Percentiles rank a stretch among this genome's conserved stretches.
phyloP scores from a whole-genome alignment of 2,329 filamentous ascomycete genomes.

The Aspergillus niger region DNA sequence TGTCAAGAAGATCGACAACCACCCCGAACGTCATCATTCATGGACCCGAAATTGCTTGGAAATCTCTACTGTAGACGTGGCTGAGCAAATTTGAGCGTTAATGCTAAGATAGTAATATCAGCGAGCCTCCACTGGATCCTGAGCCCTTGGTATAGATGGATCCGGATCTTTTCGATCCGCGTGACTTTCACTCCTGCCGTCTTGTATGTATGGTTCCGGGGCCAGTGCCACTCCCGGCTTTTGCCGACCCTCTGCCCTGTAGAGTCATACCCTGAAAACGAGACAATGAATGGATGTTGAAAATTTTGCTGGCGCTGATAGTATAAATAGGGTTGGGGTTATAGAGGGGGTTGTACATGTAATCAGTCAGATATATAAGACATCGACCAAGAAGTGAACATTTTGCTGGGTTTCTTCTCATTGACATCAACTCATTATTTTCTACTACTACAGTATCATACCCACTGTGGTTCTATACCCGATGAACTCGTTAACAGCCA shows the following conservation, averaged over 20 bases:
- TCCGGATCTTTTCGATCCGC: constrained; percentile 1
- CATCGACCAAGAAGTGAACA: neutral
- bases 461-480: constrained; percentile 2
- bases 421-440: neutral
- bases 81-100: constrained; percentile 2
- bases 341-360: neutral
- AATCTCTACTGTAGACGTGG: neutral
- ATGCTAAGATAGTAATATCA: neutral
- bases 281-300: neutral
- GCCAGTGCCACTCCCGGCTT: constrained; percentile 20
- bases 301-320: neutral
- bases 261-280: neutral
- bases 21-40: neutral
- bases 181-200: constrained; percentile 5
- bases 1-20: neutral
- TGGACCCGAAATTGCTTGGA: neutral
- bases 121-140: neutral
- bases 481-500: constrained; percentile 35
- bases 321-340: neutral
- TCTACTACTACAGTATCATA: neutral
- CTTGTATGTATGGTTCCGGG: neutral
- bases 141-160: neutral
- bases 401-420: neutral
- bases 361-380: neutral
- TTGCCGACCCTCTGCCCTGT: constrained; percentile 13